Conservation (phyloP, 225 moss, liverwort and hornwort species). For the Anthoceros angustus region DNA sequence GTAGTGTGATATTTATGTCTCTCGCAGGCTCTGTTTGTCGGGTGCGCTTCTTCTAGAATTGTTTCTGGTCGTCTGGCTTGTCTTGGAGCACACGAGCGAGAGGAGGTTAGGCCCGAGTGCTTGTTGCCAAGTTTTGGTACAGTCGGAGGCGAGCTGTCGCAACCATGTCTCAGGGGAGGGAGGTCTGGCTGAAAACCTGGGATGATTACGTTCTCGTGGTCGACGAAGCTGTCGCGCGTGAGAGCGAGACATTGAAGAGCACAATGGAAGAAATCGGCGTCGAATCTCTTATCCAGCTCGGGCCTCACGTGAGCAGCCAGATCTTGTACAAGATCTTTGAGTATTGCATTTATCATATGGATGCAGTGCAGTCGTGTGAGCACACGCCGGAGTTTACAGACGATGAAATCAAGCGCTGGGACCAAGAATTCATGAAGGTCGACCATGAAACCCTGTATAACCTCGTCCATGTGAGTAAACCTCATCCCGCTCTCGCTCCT, state of each 20-base stretch:
- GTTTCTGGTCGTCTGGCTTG: too few species aligned
- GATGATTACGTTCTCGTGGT: conserved; percentile 25
- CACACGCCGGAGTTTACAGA: conserved; percentile 11
- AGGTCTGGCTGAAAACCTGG: conserved; percentile 19
- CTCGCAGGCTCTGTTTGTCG: too few species aligned
- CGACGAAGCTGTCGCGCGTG: conserved; percentile 2
- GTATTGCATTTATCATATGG: conserved; percentile 28
- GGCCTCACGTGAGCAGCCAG: conserved; percentile 17
- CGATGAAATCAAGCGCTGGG: conserved; percentile 27
- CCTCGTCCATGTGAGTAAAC: conserved; percentile 18
- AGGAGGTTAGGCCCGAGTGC: too few species aligned
- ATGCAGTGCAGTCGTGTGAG: conserved; percentile 12
- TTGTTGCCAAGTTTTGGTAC: too few species aligned
- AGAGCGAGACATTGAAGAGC: conserved; percentile 22
- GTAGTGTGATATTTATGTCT: too few species aligned
- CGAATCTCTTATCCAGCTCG: conserved; percentile 16
- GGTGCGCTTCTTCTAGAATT: too few species aligned
- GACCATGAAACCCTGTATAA: conserved; percentile 25
- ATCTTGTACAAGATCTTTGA: conserved; percentile 25
- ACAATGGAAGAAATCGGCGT: conserved; percentile 26
- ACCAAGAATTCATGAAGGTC: conserved; percentile 24
- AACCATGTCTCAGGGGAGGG: conserved; percentile 15
- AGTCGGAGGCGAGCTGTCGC: background rate
- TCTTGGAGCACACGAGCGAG: too few species aligned
- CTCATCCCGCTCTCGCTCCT: background rate